Conservation (phyloP, 257 asterid genomes). For the Solanum sitiens region DNA sequence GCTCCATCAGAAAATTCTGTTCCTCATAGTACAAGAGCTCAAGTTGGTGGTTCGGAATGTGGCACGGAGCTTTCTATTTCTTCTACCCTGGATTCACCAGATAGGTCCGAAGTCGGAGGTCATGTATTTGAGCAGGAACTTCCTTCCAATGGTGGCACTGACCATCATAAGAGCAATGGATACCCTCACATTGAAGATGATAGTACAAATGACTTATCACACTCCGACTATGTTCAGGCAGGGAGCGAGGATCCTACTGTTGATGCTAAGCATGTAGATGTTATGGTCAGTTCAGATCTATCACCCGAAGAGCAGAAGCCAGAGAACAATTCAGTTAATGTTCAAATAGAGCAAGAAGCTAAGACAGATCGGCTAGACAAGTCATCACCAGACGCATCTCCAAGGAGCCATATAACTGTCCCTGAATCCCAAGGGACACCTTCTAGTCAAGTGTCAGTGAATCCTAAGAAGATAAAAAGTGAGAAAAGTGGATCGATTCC, state of each 20-base stretch:
- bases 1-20: constrained; percentile 27
- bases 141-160: constrained; percentile 17
- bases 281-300: constrained; percentile 14
- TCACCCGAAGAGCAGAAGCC: constrained; percentile 28
- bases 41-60: constrained; percentile 68
- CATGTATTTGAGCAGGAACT: constrained; percentile 28
- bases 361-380: constrained; percentile 25
- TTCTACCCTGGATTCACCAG: constrained; percentile 82
- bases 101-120: constrained; percentile 48
- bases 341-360: constrained; percentile 27
- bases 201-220: constrained; percentile 17
- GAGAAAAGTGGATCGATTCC: constrained; percentile 35
- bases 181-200: constrained; percentile 28
- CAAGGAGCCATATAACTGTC: constrained; percentile 47
- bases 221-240: constrained; percentile 14
- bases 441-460: constrained; percentile 55
- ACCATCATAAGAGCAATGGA: constrained; percentile 14
- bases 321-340: constrained; percentile 21
- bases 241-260: constrained; percentile 18
- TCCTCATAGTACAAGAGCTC: constrained; percentile 26
- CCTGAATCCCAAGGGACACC: constrained; percentile 80
- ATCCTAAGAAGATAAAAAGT: constrained; percentile 45
- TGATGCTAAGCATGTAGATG: constrained; percentile 15
- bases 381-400: constrained; percentile 70
- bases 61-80: constrained; percentile 78